phyloP scores from a whole-genome alignment of 768 basidiomycete genomes.

The Clitopilus hobsonii region DNA sequence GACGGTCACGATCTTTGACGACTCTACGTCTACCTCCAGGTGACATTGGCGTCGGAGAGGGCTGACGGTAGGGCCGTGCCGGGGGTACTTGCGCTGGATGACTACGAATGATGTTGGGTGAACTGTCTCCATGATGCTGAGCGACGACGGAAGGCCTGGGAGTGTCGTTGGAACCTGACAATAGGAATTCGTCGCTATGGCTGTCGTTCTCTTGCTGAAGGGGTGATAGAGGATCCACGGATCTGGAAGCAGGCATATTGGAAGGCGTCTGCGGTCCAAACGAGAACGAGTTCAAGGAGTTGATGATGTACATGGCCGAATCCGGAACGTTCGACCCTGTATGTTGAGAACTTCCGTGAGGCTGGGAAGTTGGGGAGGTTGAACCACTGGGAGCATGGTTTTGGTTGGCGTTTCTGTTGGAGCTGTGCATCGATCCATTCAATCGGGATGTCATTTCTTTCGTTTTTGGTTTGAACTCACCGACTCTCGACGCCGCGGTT shows the following conservation, averaged over 20 bases:
- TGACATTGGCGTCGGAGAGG: slow-evolving; percentile 3
- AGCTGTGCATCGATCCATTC: neutral
- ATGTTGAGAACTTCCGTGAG: neutral
- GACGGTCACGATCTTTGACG: slow-evolving; percentile 15
- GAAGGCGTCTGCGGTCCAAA: slow-evolving; percentile 37
- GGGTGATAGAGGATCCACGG: slow-evolving; percentile 33
- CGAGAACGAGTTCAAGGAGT: slow-evolving; percentile 40
- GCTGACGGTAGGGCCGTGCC: slow-evolving; percentile 9
- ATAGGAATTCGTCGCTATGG: slow-evolving; percentile 28
- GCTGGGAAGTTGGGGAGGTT: neutral
- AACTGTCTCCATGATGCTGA: slow-evolving; percentile 12
- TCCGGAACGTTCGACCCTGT: neutral
- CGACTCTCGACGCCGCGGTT: neutral
- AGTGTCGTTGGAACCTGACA: slow-evolving; percentile 35
- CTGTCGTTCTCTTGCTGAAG: slow-evolving; percentile 26
- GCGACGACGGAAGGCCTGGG: slow-evolving; percentile 45
- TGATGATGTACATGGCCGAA: slow-evolving; percentile 30
- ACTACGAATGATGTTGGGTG: slow-evolving; percentile 18
- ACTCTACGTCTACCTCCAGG: slow-evolving; percentile 1
- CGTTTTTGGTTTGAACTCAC: neutral
- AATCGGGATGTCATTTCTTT: neutral
- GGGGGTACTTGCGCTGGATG: slow-evolving; percentile 26
- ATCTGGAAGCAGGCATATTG: slow-evolving; percentile 21
- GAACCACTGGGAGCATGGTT: neutral
- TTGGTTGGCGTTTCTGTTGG: neutral